Evolutionary conservation across 257 asterid species (phyloP), one percentile per base, ranked within the genome.

Genomic region (Nicotiana obtusifolia): DNA sequence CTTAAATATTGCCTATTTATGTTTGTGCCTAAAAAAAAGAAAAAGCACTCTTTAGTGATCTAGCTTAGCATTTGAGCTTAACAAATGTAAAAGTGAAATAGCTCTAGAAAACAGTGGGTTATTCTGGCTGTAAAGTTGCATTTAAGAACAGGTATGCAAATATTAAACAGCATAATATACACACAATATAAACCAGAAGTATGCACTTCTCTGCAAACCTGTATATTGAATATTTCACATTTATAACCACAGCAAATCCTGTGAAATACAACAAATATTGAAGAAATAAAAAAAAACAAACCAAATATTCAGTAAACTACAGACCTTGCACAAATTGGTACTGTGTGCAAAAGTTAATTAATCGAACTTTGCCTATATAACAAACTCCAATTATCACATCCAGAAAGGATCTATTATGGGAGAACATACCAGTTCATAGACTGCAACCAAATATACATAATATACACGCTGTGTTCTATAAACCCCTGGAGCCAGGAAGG

Each of bases 401-500:
- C 16, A 73, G 24, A 73, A 41, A 52, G 7, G 57, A 24, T 47
- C 41, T 20, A 71, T 14, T 71, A 13, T 71, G 56, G 49, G 59
- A 44, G 31, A 59, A 44, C 78, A 73, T 47, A 47, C 61, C 10
- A 52, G 17, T 75, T 49, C 62, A 49, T 8, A 75, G 64, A 75
- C 26, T 24, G 62, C 62, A 26, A 24, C 26, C 80, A 75, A 7
- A 49, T 22, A 33, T 49, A 49, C 28, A 26, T 15, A 47, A 26
- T 15, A 47, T 11, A 47, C 22, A 3, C 41, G 44, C 2, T 11
- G 16, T 14, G 26, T 24, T 86, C 82, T 83, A 88, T n/a, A 88
- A 37, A 22, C 89, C 86, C 62, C 65, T 87, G 78, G 85, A 64
- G 33, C 91, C 91, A 9, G 90, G 91, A 82, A 88, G 87, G 37